These are phyloP conservation scores for Globisporangium abappressorium DNA, from an alignment of 352 stramenopile genomes.

Conservation along the genomic window DNA sequence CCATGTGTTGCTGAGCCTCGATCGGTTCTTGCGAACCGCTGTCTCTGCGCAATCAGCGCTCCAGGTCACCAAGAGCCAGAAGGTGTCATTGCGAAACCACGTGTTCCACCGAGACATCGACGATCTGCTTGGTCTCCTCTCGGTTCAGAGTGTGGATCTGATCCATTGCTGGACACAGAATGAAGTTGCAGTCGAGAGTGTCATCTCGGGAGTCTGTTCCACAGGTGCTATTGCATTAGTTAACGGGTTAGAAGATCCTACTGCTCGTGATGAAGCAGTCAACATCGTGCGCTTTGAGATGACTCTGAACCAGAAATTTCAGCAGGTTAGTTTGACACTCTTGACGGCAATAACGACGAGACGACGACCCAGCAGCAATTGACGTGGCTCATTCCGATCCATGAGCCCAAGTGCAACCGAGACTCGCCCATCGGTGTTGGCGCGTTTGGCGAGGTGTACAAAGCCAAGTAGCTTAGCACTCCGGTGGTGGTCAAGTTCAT, in stretches of 20 bases:
- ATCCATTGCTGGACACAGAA: not conserved
- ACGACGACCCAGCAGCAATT: not conserved
- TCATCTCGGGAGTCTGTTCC: no score
- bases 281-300: not conserved
- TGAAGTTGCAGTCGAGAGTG: no score
- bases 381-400: not conserved
- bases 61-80: not conserved
- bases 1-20: not conserved
- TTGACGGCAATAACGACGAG: not conserved
- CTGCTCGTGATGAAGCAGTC: not conserved
- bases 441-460: not conserved
- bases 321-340: not conserved
- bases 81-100: not conserved
- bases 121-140: not conserved
- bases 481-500: constrained; percentile 6
- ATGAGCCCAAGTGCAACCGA: constrained; percentile 3
- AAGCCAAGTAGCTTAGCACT: not conserved
- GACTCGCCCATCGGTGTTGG: not conserved
- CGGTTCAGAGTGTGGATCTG: not conserved
- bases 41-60: not conserved
- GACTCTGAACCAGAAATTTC: constrained; percentile 2
- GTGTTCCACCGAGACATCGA: not conserved
- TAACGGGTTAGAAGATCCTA: not conserved
- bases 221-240: no score
- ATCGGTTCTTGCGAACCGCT: not conserved